Evolutionary conservation across 768 basidiomycete genomes (phyloP), one percentile per base, ranked within the genome.

Genomic region (Hebeloma cylindrosporum): DNA sequence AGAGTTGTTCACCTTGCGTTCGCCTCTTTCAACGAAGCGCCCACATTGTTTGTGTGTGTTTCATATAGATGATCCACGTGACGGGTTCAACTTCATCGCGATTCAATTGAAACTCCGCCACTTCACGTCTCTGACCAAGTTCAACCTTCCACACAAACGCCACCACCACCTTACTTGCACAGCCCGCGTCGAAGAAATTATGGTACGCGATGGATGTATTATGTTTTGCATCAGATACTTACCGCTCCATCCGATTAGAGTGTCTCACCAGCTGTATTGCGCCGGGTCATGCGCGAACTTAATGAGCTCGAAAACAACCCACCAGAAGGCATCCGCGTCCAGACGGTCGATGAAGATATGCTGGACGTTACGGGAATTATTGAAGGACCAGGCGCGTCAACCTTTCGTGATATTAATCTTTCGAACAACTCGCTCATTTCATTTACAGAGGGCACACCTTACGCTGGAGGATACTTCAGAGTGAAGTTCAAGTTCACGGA

Each of bases 251-350:
- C 25, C n/a, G n/a, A n/a, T 30, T 29, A 77, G 74, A 66, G 71
- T 57, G 58, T 74, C 42, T 52, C 70, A 53, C 77, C 83, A 46
- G 62, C 78, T 45, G 80, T 81, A 30, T 78, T 91, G 69, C 90
- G 93, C 53, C 85, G 89, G 49, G 70, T 96, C 59, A 87, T 94
- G 77, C 83, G 88, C 41, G 93, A 96, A 68, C 75, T 93, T 32
- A 76, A 73, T 28, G 84, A 88, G 55, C 79, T 97, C 47, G 82
- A 83, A 65, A 85, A 75, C 50, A 83, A 72, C 50, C 93, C 93
- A 26, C 88, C 88, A 9, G 93, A 96, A 59, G 93, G 93, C n/a
- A 91, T 96, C 60, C 83, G 93, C 55, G 76, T 96, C 21, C 79
- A 85, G 43, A 81, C 86, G 3, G 86, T 73, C 49, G 93, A 96